Evolutionary conservation across 768 basidiomycete species (phyloP).

Genomic region (Lactarius indigo): DNA sequence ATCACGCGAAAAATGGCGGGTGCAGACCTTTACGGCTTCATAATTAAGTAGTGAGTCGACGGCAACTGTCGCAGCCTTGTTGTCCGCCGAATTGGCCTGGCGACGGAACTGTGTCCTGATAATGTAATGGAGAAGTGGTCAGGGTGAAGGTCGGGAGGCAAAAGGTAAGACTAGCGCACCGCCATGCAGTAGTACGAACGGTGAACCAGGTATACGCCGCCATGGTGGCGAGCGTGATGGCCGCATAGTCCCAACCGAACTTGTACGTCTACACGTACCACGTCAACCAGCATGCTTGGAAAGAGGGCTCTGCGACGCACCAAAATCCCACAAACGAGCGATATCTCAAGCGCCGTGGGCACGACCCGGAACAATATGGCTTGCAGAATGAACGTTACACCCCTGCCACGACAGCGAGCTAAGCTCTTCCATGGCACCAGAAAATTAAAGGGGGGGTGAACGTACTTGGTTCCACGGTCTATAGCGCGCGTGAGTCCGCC

Average conservation of each 20-base stretch:
- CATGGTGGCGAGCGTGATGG: constrained; percentile 80
- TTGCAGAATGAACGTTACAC: constrained; percentile 92
- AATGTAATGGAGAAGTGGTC: not conserved
- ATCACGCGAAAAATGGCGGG: not conserved
- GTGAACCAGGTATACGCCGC: constrained; percentile 97
- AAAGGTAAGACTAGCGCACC: constrained; percentile 43
- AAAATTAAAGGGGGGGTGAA: constrained; percentile 28
- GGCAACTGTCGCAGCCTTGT: constrained; percentile 89
- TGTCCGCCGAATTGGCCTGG: constrained; percentile 94
- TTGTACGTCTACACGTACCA: constrained; percentile 72
- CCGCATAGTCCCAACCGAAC: constrained; percentile 97
- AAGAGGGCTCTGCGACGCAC: constrained; percentile 44
- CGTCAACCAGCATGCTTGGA: not conserved
- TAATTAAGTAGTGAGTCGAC: constrained; percentile 98
- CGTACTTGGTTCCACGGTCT: constrained; percentile 93
- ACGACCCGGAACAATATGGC: constrained; percentile 93
- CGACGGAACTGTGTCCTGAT: constrained; percentile 86
- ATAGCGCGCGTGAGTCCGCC: constrained; percentile 96
- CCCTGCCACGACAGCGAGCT: constrained; percentile 46
- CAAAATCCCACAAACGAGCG: constrained; percentile 95
- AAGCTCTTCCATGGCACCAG: not conserved
- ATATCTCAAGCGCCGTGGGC: constrained; percentile 93
- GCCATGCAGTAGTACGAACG: constrained; percentile 92
- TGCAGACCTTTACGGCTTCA: constrained; percentile 90
- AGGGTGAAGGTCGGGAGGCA: not conserved